Evolutionary conservation across 2,329 filamentous ascomycete genomes (phyloP).

Genomic region (Macrophomina phaseolina): DNA sequence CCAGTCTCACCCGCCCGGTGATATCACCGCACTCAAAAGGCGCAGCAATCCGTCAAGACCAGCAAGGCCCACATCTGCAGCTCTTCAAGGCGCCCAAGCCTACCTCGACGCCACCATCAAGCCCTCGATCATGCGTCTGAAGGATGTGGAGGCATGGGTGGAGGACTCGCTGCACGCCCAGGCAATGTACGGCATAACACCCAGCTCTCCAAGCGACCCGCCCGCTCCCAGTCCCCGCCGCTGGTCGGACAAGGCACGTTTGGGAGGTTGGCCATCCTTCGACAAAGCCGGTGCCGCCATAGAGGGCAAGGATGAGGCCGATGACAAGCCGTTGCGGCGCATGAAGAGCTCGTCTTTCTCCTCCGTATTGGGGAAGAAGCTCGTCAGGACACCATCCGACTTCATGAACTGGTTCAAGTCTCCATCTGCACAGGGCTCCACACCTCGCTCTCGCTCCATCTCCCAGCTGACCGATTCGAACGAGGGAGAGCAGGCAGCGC

Average conservation of each 20-base stretch:
- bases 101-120: constrained; percentile 19
- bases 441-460: constrained; percentile 16
- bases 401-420: constrained; percentile 14
- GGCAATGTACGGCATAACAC: neutral
- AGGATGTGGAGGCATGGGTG: constrained; percentile 20
- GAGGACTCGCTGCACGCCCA: constrained; percentile 19
- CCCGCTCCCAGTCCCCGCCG: neutral
- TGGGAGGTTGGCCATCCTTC: neutral
- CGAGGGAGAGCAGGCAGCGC: neutral
- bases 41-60: constrained; percentile 8
- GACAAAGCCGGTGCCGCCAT: neutral
- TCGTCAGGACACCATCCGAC: constrained; percentile 6
- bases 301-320: neutral
- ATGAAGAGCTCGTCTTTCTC: constrained; percentile 16
- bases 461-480: constrained; percentile 12
- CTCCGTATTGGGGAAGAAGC: constrained; percentile 5
- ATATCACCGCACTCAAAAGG: neutral
- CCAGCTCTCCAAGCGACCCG: neutral
- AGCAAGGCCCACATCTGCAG: constrained; percentile 6
- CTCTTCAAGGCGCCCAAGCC: neutral
- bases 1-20: neutral
- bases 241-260: neutral
- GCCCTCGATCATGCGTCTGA: constrained; percentile 10
- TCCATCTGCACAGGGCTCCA: neutral
- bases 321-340: neutral